These are phyloP conservation scores for Lipomyces japonicus DNA, from an alignment of 805 yeast genomes.

Conservation along the genomic window DNA sequence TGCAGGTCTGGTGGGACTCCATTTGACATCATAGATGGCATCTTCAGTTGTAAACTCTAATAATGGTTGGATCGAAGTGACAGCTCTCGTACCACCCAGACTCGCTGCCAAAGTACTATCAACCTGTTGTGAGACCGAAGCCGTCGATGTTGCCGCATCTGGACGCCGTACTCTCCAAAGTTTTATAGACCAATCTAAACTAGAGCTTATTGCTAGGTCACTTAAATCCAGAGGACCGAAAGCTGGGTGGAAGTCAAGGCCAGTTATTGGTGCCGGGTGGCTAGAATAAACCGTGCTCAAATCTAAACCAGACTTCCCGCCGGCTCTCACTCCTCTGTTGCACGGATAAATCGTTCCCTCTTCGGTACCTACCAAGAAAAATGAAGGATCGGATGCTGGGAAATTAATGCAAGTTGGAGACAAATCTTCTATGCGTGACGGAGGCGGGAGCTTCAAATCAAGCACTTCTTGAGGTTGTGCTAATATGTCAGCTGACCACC, in stretches of 20 bases:
- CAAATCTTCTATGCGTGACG: slow-evolving; percentile 30
- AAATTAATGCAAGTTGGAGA: slow-evolving; percentile 36
- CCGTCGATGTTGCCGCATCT: neutral
- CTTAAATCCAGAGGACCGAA: slow-evolving; percentile 31
- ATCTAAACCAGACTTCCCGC: slow-evolving; percentile 36
- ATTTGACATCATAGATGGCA: slow-evolving; percentile 38
- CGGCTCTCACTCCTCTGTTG: slow-evolving; percentile 35
- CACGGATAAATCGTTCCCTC: slow-evolving; percentile 40
- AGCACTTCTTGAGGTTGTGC: slow-evolving; percentile 38
- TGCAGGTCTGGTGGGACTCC: slow-evolving; percentile 38
- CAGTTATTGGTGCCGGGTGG: slow-evolving; percentile 40
- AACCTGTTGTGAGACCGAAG: neutral
- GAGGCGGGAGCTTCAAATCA: slow-evolving; percentile 32
- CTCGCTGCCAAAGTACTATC: neutral
- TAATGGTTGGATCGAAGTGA: slow-evolving; percentile 26
- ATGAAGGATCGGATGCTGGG: slow-evolving; percentile 34
- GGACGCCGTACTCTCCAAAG: slow-evolving; percentile 35
- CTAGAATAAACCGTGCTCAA: slow-evolving; percentile 30
- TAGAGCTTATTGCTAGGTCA: slow-evolving; percentile 34
- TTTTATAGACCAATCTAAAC: slow-evolving; percentile 41
- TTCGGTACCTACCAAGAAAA: slow-evolving; percentile 40
- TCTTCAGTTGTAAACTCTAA: slow-evolving; percentile 33
- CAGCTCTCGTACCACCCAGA: neutral
- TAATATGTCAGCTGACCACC: slow-evolving; percentile 40
- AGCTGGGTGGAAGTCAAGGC: slow-evolving; percentile 33